phyloP scores from a whole-genome alignment of 805 yeast genomes.

The Sugiyamaella marilandica region DNA sequence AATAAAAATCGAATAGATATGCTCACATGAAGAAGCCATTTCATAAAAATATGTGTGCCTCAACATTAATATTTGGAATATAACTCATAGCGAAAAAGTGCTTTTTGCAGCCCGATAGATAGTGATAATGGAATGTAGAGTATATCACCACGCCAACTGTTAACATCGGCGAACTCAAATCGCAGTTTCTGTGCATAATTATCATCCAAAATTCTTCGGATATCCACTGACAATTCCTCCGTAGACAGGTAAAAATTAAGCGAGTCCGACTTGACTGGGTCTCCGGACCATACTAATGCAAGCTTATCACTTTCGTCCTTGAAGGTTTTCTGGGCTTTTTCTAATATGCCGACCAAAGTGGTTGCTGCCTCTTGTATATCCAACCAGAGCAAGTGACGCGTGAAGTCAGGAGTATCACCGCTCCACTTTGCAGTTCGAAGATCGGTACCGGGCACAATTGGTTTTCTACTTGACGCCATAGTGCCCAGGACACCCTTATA shows the following conservation, averaged over 20 bases:
- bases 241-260: too few relatives aligned
- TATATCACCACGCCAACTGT: background rate
- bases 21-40: too few relatives aligned
- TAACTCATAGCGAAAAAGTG: constrained; percentile 3
- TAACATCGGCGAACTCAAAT: background rate
- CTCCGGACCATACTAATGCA: too few relatives aligned
- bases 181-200: background rate
- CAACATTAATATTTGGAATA: too few relatives aligned
- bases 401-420: constrained; percentile 6
- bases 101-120: background rate
- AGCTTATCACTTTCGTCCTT: background rate
- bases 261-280: too few relatives aligned
- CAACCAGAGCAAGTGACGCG: background rate
- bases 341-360: background rate
- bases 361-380: constrained; percentile 7
- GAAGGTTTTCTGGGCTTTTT: background rate
- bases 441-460: background rate
- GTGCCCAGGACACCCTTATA: background rate
- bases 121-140: background rate
- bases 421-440: constrained; percentile 15
- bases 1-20: too few relatives aligned
- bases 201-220: background rate
- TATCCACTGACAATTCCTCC: too few relatives aligned
- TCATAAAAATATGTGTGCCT: too few relatives aligned
- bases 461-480: background rate